phyloP scores from a whole-genome alignment of 257 asterid species.

The Rauvolfia tetraphylla region DNA sequence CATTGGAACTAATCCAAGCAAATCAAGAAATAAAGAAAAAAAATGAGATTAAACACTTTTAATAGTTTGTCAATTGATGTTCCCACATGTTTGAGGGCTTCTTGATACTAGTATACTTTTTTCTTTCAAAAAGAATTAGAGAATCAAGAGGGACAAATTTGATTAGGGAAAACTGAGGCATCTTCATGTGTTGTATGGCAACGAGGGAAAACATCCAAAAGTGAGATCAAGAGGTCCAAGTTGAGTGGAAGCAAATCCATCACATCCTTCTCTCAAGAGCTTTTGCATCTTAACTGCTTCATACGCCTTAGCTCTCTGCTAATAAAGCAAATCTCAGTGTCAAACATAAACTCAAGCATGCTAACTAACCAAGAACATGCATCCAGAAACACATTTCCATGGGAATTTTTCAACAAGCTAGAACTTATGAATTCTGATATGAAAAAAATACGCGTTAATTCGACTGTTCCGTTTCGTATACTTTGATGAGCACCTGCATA shows the following conservation, averaged over 20 bases:
- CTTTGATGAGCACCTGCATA: constrained; percentile 43
- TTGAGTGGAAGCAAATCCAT: constrained; percentile 36
- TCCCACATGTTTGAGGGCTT: constrained; percentile 13
- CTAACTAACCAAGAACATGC: too few species aligned
- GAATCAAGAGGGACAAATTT: constrained; percentile 19
- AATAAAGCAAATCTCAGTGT: constrained; percentile 1
- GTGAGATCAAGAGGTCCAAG: constrained; percentile 34
- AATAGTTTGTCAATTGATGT: constrained; percentile 21
- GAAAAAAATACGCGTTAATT: not conserved
- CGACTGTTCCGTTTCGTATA: not conserved
- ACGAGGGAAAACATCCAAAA: constrained; percentile 40
- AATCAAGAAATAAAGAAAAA: not conserved
- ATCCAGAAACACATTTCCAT: not conserved
- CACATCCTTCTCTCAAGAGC: constrained; percentile 32
- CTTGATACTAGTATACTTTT: constrained; percentile 6
- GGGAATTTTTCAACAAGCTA: not conserved
- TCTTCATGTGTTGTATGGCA: constrained; percentile 46
- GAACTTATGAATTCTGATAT: too few species aligned
- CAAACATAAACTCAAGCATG: too few species aligned
- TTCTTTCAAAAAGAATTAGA: not conserved
- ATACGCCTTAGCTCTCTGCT: constrained; percentile 58
- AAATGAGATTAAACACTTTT: constrained; percentile 7
- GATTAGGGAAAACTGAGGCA: constrained; percentile 12
- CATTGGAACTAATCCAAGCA: not conserved
- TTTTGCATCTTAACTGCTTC: constrained; percentile 55